A percentile compares a stretch with the other conserved stretches of the same genome.
Conservation (phyloP, 192 early-diverging fungal genomes). For the Linnemannia exigua region DNA sequence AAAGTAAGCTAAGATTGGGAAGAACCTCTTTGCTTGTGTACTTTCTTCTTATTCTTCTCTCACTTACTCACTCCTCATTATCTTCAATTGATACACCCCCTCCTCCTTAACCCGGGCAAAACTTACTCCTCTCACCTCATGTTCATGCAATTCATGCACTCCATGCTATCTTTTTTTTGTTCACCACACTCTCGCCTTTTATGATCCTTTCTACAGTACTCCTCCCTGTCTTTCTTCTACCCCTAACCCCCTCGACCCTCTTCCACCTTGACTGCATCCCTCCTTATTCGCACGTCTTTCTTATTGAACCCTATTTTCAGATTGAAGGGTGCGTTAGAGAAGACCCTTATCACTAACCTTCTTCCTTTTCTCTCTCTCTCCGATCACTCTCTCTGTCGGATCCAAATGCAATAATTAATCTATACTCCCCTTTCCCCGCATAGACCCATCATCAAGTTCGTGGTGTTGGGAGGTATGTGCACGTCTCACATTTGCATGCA, state of each 20-base stretch:
- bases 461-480: conserved; percentile 44
- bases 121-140: neutral
- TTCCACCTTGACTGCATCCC: no score
- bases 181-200: no score
- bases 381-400: neutral
- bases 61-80: no score
- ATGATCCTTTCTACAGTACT: no score
- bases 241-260: no score
- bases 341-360: neutral
- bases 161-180: neutral
- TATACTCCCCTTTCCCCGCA: neutral
- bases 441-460: conserved; percentile 55
- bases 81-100: no score
- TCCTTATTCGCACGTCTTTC: neutral
- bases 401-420: neutral
- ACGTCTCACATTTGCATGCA: neutral
- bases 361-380: neutral
- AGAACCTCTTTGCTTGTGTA: no score
- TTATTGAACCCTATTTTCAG: neutral
- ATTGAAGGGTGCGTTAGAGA: neutral
- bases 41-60: no score
- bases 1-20: conserved; percentile 18
- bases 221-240: no score
- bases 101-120: no score
- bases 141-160: neutral